Percentiles rank a stretch among this genome's conserved stretches.
Conservation (phyloP, 257 asterid genomes). For the Jaltomata sinuosa region DNA sequence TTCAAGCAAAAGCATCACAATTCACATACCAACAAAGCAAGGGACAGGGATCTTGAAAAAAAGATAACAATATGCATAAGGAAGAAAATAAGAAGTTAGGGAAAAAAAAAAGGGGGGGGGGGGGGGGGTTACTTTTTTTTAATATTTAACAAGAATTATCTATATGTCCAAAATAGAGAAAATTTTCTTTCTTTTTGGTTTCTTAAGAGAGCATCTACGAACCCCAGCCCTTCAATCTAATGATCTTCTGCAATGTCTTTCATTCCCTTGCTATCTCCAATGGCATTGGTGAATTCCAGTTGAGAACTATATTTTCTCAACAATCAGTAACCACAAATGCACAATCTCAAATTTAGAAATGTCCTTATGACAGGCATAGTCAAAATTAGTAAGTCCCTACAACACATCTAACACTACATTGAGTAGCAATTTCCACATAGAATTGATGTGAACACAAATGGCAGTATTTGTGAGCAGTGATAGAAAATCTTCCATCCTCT, state of each 20-base stretch:
- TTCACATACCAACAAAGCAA: not conserved
- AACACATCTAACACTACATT: not conserved
- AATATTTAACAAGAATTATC: not conserved
- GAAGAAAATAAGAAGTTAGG: not conserved
- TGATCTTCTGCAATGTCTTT: not conserved
- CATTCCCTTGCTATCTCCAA: not conserved
- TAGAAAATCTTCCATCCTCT: not conserved
- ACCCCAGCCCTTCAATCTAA: not conserved
- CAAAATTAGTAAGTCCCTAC: not conserved
- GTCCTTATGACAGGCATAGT: not conserved
- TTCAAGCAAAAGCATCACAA: not conserved
- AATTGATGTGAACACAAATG: not conserved
- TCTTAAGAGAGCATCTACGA: not conserved
- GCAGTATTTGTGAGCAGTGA: not conserved
- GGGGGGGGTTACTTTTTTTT: not conserved
- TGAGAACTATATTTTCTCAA: not conserved
- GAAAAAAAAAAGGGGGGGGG: not conserved
- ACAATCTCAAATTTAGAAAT: not conserved
- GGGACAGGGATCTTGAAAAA: not conserved
- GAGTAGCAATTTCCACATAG: not conserved
- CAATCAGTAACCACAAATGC: not conserved
- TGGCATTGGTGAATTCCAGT: not conserved
- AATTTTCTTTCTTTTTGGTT: not conserved
- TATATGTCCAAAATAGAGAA: not conserved
- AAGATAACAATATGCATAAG: not conserved